Evolutionary conservation across 2,329 filamentous ascomycete genomes (phyloP).

Genomic region (Pestalotiopsis sp.): DNA sequence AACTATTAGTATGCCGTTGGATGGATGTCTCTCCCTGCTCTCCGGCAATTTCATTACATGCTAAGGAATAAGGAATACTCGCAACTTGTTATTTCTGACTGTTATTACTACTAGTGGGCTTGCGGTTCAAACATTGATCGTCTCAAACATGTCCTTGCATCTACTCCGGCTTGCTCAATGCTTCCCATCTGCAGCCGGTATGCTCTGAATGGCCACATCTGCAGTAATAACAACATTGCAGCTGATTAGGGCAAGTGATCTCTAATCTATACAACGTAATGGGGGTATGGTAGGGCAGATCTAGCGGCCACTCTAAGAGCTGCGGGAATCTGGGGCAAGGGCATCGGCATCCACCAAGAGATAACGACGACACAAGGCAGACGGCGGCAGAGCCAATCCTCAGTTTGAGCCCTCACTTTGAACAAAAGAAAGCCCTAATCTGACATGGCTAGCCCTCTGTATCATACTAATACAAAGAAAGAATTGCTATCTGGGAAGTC

Average conservation of each 20-base stretch:
- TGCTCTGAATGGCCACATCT: not conserved
- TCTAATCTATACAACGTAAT: not conserved
- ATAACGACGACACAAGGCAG: not conserved
- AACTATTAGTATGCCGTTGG: not conserved
- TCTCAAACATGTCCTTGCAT: conserved; percentile 7
- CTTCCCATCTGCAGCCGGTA: not conserved
- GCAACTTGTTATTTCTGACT: not conserved
- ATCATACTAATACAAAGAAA: not conserved
- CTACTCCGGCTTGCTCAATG: not conserved
- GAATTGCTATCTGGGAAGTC: no score
- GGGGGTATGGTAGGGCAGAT: not conserved
- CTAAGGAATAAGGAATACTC: not conserved
- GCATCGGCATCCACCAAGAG: not conserved
- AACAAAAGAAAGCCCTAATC: not conserved
- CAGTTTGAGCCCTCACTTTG: not conserved
- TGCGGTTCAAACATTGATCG: conserved; percentile 11
- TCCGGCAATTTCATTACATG: not conserved
- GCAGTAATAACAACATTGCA: not conserved
- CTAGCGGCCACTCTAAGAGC: not conserved
- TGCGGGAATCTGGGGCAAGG: not conserved
- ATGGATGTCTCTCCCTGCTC: conserved; percentile 2
- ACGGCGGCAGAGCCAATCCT: not conserved
- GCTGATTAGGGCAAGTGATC: not conserved
- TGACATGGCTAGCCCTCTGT: not conserved
- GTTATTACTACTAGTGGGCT: not conserved